Base-by-base conservation (phyloP, 345 rosid species). In the Rhizophora mangle region DNA sequence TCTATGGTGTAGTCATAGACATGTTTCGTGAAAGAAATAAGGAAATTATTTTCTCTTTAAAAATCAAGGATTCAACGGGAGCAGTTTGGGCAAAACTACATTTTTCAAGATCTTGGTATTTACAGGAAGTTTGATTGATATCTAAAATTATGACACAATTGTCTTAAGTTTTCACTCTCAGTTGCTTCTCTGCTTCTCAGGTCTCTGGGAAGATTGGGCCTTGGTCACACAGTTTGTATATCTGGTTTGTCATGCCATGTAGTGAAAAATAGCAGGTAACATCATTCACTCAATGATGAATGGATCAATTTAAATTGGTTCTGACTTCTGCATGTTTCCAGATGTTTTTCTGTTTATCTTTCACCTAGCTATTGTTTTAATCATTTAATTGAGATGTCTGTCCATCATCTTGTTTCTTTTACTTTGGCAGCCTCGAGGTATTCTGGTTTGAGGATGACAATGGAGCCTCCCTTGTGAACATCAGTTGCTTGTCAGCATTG, bases 401-500 rank as follows among this genome's bases (percentile, higher is more conserved):
- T 31, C 43, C 5, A 22, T 60, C 60, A 43, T 56, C 37, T 60
- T 69, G 32, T 56, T 65, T 75, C 70, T 67, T 73, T 71, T 58
- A 6, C 64, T 76, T 43, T 68, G 68, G 74, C 85, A 95, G 99
- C 74, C 84, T 88, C 52, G 92, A 86, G 81, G 72, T 92, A 26
- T 63, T 72, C 53, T 92, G 99, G 99, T 68, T 74, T 72, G 92
- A 90, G 80, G 82, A 73, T 70, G 84, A 83, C 58, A 74, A 27
- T 60, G 83, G 85, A 82, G 86, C 97, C 64, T 79, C 84, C 64
- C 73, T 90, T 30, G 73, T 90, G 77, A 92, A 88, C 81, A 82
- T 92, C 60, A 89, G 99, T 80, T 83, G 84, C 76, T 77, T 95
- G 77, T 91, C 98, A 21, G 97, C 98, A 60, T 78, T 95, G 80